A percentile compares a stretch with the other conserved stretches of the same genome.
phyloP scores from a whole-genome alignment of 1,284 basidiomycete species.

The Papiliotrema nemorosa region DNA sequence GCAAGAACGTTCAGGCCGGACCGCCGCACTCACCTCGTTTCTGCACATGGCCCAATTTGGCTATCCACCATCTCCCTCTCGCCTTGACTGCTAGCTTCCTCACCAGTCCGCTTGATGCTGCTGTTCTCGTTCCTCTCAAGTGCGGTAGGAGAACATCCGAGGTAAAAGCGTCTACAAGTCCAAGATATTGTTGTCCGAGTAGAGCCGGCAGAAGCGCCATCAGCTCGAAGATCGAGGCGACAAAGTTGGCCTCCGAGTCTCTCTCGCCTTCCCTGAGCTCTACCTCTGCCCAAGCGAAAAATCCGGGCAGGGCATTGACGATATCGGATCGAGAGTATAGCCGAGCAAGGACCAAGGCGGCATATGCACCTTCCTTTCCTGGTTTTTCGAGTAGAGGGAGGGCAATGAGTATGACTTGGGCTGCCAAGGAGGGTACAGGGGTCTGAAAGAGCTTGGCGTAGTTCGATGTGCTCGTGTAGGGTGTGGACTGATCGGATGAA shows the following conservation, averaged over 20 bases:
- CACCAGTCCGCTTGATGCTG: conserved; percentile 38
- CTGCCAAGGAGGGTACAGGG: conserved; percentile 62
- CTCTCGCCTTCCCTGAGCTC: conserved; percentile 37
- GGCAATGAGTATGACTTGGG: conserved; percentile 51
- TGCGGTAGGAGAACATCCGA: conserved; percentile 33
- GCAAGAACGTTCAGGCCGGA: not conserved
- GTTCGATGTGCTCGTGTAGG: not conserved
- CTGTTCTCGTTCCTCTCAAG: conserved; percentile 37
- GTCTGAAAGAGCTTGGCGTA: conserved; percentile 42
- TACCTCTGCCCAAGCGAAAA: conserved; percentile 32
- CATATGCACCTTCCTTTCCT: conserved; percentile 44
- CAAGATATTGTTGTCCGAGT: conserved; percentile 29
- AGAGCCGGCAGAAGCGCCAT: conserved; percentile 39
- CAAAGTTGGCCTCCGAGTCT: conserved; percentile 35
- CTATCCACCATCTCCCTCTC: conserved; percentile 46
- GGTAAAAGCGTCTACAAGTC: conserved; percentile 30
- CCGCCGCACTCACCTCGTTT: not conserved
- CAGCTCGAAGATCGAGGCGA: conserved; percentile 35
- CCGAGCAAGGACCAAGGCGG: conserved; percentile 43
- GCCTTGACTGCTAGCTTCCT: conserved; percentile 46
- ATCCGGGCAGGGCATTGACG: conserved; percentile 30
- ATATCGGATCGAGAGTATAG: conserved; percentile 45
- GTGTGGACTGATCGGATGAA: conserved; percentile 3
- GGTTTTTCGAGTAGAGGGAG: conserved; percentile 41
- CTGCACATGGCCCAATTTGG: conserved; percentile 21